Evolutionary conservation across 2,329 filamentous ascomycete species (phyloP), one percentile per base, ranked within the genome.

Genomic region (Coniochaeta sp.): DNA sequence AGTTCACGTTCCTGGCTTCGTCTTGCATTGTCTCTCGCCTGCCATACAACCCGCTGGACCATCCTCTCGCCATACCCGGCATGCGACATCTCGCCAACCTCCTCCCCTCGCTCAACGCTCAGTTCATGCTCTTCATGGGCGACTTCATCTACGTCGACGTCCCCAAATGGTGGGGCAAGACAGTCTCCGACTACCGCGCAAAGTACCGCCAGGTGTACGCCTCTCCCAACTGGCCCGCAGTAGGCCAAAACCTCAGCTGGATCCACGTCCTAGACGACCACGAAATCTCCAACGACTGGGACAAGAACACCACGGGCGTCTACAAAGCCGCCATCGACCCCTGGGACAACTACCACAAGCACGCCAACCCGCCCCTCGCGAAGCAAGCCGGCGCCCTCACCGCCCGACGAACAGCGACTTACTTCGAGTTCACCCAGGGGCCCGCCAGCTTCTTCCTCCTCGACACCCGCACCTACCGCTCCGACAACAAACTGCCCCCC

Each of bases 221-320:
- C 0, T 96, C 91, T 2, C 92, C 92, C 0, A 92, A 96, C 57
- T 99, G 94, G 94, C 75, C 81, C 1, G 73, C 82, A 0, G 83
- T 88, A 10, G 83, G 83, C 1, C 77, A 86, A 58, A 85, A 90
- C 51, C 74, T 97, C n/a, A 95, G 91, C 60, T 99, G 94, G 94
- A 89, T 97, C 42, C 94, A 99, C 63, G 91, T 95, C 2, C 80
- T 96, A 6, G 94, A 99, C 63, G 94, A 99, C 65, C 94, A 99
- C 62, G 94, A 99, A 65, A 96, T 99, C 55, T 81, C 81, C 5
- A 97, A 99, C 60, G 94, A 97, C 69, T 97, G 91, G 91, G 83
- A 86, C 54, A 76, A 79, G 16, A 94, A 92, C 64, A 86, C 81
- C 13, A 91, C 89, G 0, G 88, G 89, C 6, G 80, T 95, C 0